These are phyloP conservation scores for Macrophomina pseudophaseolina DNA, from an alignment of 2,329 filamentous ascomycete species.

Conservation along the genomic window DNA sequence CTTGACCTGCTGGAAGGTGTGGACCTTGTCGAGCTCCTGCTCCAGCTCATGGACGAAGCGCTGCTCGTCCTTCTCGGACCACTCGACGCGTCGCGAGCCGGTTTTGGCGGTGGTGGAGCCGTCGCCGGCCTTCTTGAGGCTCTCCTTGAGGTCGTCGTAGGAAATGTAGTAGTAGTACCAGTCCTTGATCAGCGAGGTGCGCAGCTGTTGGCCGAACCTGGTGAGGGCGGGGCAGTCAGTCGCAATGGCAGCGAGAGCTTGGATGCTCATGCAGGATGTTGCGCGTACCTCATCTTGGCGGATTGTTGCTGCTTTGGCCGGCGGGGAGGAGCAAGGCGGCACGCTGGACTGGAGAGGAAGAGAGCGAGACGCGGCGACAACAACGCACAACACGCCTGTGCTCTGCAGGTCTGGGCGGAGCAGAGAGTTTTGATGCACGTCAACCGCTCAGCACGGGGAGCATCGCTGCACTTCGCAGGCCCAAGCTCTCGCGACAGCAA, in stretches of 20 bases:
- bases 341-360: not conserved
- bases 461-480: not conserved
- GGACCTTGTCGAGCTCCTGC: slow-evolving; percentile 93
- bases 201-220: slow-evolving; percentile 94
- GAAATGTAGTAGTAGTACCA: slow-evolving; percentile 99
- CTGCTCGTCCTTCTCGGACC: slow-evolving; percentile 91
- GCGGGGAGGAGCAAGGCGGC: not conserved
- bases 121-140: slow-evolving; percentile 74
- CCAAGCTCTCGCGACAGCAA: slow-evolving; percentile 19
- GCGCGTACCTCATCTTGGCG: slow-evolving; percentile 21
- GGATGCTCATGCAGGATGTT: not conserved
- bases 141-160: slow-evolving; percentile 90
- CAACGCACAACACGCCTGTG: not conserved
- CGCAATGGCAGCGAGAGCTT: not conserved
- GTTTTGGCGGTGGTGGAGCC: slow-evolving; percentile 21
- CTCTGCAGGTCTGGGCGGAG: not conserved
- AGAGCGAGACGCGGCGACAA: not conserved
- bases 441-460: slow-evolving; percentile 11
- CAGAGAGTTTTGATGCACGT: slow-evolving; percentile 15
- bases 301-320: not conserved
- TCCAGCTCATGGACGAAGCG: slow-evolving; percentile 87
- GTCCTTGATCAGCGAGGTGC: slow-evolving; percentile 93
- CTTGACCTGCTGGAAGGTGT: slow-evolving; percentile 96
- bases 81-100: slow-evolving; percentile 57
- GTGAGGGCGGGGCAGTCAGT: not conserved